Conservation (phyloP, 129 eudicot genomes). For the Kitagawia praeruptora region DNA sequence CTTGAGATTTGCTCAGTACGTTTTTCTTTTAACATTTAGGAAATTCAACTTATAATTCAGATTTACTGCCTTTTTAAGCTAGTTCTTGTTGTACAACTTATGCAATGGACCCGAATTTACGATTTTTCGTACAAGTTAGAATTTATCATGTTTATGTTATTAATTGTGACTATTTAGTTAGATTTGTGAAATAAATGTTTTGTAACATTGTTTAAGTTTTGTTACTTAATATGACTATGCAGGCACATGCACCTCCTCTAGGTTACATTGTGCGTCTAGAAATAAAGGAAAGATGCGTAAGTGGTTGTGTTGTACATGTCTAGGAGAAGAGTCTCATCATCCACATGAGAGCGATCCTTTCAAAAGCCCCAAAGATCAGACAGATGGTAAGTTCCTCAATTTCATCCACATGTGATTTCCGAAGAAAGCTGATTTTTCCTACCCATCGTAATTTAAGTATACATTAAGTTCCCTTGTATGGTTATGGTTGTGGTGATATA, state of each 20-base stretch:
- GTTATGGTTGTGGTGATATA: background rate
- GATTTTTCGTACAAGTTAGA: background rate
- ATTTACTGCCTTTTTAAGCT: background rate
- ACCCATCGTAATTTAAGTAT: background rate
- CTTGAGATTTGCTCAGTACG: background rate
- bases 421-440: background rate
- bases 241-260: conserved; percentile 58
- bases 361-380: conserved; percentile 44
- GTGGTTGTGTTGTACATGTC: conserved; percentile 86
- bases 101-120: background rate
- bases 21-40: background rate
- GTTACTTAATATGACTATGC: conserved; percentile 8
- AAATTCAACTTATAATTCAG: background rate
- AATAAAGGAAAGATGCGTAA: conserved; percentile 76
- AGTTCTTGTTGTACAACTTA: background rate
- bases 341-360: conserved; percentile 48
- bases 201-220: background rate
- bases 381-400: conserved; percentile 39
- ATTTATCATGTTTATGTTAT: background rate
- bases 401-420: background rate
- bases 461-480: background rate
- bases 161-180: conserved; percentile 6
- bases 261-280: conserved; percentile 55
- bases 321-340: conserved; percentile 66
- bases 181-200: background rate